Base-by-base conservation (phyloP, 208 protist genomes). In the Trypanosoma caninum region DNA sequence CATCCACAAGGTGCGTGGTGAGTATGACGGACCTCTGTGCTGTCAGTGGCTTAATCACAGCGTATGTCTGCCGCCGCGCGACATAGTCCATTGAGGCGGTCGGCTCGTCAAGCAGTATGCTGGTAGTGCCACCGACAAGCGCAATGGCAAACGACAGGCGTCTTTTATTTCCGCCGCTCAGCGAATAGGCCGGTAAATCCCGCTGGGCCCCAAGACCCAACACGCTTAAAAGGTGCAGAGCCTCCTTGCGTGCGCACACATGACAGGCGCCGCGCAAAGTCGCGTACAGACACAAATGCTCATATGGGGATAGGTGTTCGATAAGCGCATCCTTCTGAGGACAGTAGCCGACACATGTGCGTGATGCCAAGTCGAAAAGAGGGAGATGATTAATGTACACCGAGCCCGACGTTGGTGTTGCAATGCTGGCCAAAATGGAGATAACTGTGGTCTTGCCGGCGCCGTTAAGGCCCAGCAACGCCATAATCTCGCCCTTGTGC, bases 301-400 rank as follows among this genome's bases (percentile, higher is more conserved):
- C 94, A 2, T 74, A 41, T 11, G 80, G 65, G 33, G 91, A 98
- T 18, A 98, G 68, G 61, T 96, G 74, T 48, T 89, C 82, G 38
- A 93, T 91, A n/a, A 98, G 67, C 25, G 97, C 77, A 62, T 98
- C 91, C 71, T 94, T 93, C 76, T 99, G 97, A 13, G 95, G 95
- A 80, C 97, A 99, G 57, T 98, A 94, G 57, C 97, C 97, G 18
- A 98, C 78, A 45, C 74, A 79, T 53, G 38, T 59, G 34, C 76
- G 83, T 34, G 65, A 73, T 31, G 60, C 38, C 9, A 55, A 58
- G 50, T 56, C 59, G 18, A 65, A 40, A 25, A 79, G 74, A 37
- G 83, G 52, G 54, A 62, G 67, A 56, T 80, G 69, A 46, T 89
- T 90, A 54, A 93, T 78, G 58, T 69, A 85, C 9, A 71, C 84